Conservation (phyloP, 805 yeast genomes). For the Schwanniomyces polymorphus region DNA sequence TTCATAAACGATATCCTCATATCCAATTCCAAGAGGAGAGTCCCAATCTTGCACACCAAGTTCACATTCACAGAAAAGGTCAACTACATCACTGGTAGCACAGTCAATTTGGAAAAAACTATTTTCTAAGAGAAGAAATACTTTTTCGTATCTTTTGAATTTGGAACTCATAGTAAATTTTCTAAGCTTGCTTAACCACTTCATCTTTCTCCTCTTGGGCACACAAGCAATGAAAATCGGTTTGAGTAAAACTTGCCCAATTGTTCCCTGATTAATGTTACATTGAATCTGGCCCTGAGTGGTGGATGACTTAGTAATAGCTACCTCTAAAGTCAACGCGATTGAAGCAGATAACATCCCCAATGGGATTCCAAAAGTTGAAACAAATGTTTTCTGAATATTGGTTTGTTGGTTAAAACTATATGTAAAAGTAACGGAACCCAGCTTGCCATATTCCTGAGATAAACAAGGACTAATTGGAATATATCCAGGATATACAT, state of each 20-base stretch:
- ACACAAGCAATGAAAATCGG: constrained; percentile 13
- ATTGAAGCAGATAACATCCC: constrained; percentile 1
- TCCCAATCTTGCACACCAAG: constrained; percentile 20
- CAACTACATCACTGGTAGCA: constrained; percentile 22
- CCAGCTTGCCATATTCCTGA: constrained; percentile 12
- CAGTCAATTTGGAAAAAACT: constrained; percentile 13
- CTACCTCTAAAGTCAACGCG: constrained; percentile 1
- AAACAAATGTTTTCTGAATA: not conserved
- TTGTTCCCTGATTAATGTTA: constrained; percentile 11
- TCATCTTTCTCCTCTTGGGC: constrained; percentile 10
- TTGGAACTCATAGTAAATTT: constrained; percentile 9
- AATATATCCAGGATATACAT: constrained; percentile 12
- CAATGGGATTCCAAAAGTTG: constrained; percentile 1
- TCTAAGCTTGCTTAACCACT: constrained; percentile 9
- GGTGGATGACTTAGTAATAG: not conserved
- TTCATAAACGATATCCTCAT: constrained; percentile 4
- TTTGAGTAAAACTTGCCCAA: constrained; percentile 19
- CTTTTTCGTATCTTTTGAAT: constrained; percentile 7
- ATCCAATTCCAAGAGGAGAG: constrained; percentile 16
- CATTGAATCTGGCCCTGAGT: constrained; percentile 13
- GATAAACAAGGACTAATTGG: constrained; percentile 18
- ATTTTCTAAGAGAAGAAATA: constrained; percentile 9
- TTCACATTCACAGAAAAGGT: constrained; percentile 15
- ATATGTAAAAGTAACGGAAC: constrained; percentile 9
- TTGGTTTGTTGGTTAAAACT: constrained; percentile 1